Percentiles rank a stretch among this genome's conserved stretches.
Conservation (phyloP, 345 rosid genomes). For the Garcia nutans region DNA sequence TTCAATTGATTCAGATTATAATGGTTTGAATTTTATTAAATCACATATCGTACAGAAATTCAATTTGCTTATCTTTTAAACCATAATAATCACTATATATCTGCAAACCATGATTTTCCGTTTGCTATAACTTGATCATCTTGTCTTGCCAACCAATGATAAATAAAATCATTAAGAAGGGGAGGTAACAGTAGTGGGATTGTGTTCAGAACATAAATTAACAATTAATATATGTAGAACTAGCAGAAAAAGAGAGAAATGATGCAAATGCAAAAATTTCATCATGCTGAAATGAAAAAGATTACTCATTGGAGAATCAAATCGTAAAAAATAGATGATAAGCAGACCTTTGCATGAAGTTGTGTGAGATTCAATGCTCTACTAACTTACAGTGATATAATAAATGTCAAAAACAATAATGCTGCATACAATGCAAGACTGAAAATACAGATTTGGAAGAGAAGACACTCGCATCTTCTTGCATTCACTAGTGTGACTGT, state of each 20-base stretch:
- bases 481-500: neutral
- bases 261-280: neutral
- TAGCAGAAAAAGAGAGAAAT: neutral
- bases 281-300: neutral
- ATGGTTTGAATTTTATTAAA: too few species aligned
- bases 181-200: neutral
- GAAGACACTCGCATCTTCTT: conserved; percentile 23
- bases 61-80: too few species aligned
- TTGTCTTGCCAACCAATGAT: neutral
- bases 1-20: too few species aligned
- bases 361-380: neutral
- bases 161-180: neutral
- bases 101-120: too few species aligned
- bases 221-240: neutral
- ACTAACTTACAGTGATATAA: conserved; percentile 18
- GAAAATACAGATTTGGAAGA: conserved; percentile 18
- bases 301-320: neutral
- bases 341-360: neutral
- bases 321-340: neutral
- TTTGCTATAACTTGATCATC: neutral
- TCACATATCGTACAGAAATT: too few species aligned
- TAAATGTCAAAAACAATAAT: conserved; percentile 12
- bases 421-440: neutral
- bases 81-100: too few species aligned
- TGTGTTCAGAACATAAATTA: neutral